Base-by-base conservation (phyloP, 305 asterid genomes). In the Fraxinus xanthoxyloides region DNA sequence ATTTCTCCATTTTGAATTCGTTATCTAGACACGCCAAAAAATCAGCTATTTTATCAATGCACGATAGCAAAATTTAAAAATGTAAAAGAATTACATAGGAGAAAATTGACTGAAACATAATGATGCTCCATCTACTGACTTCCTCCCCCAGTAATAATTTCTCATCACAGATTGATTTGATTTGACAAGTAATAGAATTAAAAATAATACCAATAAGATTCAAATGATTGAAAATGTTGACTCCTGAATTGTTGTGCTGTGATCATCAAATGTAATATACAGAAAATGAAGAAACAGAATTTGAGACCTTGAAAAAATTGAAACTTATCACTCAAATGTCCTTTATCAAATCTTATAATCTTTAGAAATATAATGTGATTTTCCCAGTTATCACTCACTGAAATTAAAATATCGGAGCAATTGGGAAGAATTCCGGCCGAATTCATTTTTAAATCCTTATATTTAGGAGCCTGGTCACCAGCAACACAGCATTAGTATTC, bases 1-100 rank as follows among this genome's bases (percentile, higher is more conserved):
- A 92, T 83, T 93, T 94, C 92, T 95, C 99, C 99, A 93, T 95
- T 82, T 54, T 80, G 56, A 28, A 9, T 80, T 40, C 77, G 36
- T 26, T 76, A 73, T 54, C 80, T 80, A 43, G 32, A 40, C 19
- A 46, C 5, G 6, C 34, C 2, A 65, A 65, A 65, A 24, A 26
- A 0, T 65, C n/a, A 65, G n/a, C n/a, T 65, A 65, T 23, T 26
- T 63, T 63, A 63, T 63, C 34, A 63, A 23, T 0, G 17, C 72
- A 9, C 3, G 12, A 63, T 12, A 24, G 72, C 4, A 65, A 65
- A 65, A 24, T 65, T 65, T 26, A 65, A 2, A 65, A 65, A 65
- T 24, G 30, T 28, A 24, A 65, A 65, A 12, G 35, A 65, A 51
- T 23, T 65, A 65, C 32, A 65, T 65, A 15, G 17, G 32, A 23